These are phyloP conservation scores for Sphagnurus paluster DNA, from an alignment of 1,284 basidiomycete genomes.

Conservation along the genomic window DNA sequence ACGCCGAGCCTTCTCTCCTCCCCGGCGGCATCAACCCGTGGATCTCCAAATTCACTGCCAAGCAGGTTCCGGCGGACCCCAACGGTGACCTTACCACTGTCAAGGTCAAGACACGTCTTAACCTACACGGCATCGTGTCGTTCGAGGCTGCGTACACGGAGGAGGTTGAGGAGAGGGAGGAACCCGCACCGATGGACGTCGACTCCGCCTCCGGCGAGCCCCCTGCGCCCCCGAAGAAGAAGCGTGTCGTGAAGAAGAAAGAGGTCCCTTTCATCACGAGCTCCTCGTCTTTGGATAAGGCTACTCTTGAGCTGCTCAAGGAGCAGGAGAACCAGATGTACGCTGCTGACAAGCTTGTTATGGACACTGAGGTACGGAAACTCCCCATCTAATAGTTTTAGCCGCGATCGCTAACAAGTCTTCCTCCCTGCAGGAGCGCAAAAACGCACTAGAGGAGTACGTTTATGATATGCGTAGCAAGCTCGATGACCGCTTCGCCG, in stretches of 20 bases:
- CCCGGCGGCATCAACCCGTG: slow-evolving; percentile 83
- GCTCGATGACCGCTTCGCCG: slow-evolving; percentile 82
- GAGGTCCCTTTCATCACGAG: slow-evolving; percentile 72
- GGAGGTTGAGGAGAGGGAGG: slow-evolving; percentile 80
- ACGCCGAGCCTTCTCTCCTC: slow-evolving; percentile 68
- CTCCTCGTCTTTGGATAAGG: slow-evolving; percentile 62
- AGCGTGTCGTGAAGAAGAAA: slow-evolving; percentile 84
- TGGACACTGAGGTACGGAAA: slow-evolving; percentile 83
- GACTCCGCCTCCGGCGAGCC: slow-evolving; percentile 50
- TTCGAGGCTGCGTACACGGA: slow-evolving; percentile 87
- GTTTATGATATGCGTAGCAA: slow-evolving; percentile 93
- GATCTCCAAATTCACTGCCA: slow-evolving; percentile 79
- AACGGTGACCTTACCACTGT: slow-evolving; percentile 77
- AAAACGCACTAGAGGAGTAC: slow-evolving; percentile 97
- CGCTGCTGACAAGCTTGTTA: slow-evolving; percentile 88
- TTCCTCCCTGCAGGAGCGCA: slow-evolving; percentile 72
- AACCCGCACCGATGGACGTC: slow-evolving; percentile 66
- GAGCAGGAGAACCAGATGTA: slow-evolving; percentile 88
- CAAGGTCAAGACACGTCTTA: slow-evolving; percentile 88
- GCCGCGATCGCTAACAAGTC: slow-evolving; percentile 5
- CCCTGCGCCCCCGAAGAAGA: slow-evolving; percentile 64
- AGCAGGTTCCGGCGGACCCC: slow-evolving; percentile 69
- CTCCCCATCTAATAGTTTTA: background rate
- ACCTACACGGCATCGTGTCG: slow-evolving; percentile 81
- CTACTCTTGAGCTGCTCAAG: slow-evolving; percentile 62